Evolutionary conservation across 441 rosid genomes (phyloP).

Genomic region (Viola pubescens): DNA sequence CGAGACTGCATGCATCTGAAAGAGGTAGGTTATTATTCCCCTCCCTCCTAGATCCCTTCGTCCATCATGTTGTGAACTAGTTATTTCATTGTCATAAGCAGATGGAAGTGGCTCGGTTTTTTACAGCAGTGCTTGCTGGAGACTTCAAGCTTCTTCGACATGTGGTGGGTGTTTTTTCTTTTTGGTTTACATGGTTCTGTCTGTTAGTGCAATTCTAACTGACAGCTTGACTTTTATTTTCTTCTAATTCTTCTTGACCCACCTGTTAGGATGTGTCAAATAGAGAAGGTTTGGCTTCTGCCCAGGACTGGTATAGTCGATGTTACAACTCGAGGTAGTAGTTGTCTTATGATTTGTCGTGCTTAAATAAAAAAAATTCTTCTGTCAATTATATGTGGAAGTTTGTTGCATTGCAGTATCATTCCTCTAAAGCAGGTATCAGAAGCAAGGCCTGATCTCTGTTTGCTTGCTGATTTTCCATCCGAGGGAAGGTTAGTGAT

Average conservation of each 20-base stretch:
- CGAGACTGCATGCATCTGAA: slow-evolving; percentile 70
- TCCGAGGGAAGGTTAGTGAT: slow-evolving; percentile 49
- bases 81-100: slow-evolving; percentile 21
- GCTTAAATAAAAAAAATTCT: neutral
- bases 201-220: neutral
- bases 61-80: neutral
- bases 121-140: slow-evolving; percentile 39
- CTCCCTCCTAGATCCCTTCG: slow-evolving; percentile 5
- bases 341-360: slow-evolving; percentile 9
- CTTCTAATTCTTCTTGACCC: slow-evolving; percentile 17
- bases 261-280: slow-evolving; percentile 52
- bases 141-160: slow-evolving; percentile 49
- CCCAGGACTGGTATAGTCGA: slow-evolving; percentile 50
- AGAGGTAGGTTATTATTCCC: slow-evolving; percentile 30
- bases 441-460: slow-evolving; percentile 54
- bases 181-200: slow-evolving; percentile 3
- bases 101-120: slow-evolving; percentile 51
- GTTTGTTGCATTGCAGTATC: slow-evolving; percentile 30
- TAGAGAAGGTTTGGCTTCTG: slow-evolving; percentile 63
- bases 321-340: slow-evolving; percentile 42
- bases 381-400: neutral
- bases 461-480: slow-evolving; percentile 62
- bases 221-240: slow-evolving; percentile 5
- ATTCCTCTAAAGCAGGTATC: slow-evolving; percentile 50
- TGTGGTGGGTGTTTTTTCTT: slow-evolving; percentile 37